Percentiles rank a stretch among this genome's conserved stretches.
Evolutionary conservation across 805 yeast genomes (phyloP).

Genomic region (Myxozyma mucilagina): DNA sequence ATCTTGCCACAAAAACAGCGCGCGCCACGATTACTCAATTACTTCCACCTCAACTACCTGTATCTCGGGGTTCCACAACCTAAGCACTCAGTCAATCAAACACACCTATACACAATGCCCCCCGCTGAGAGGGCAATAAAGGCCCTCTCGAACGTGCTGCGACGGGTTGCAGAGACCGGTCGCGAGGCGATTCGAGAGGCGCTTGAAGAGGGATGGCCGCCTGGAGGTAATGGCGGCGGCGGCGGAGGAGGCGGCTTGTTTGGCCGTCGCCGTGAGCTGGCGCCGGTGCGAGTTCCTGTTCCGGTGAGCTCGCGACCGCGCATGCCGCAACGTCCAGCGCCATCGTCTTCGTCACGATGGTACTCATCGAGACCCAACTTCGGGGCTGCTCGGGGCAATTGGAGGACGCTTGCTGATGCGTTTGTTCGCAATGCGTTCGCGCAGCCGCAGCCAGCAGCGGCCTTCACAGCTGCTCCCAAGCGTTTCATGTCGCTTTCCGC

Average conservation of each 20-base stretch:
- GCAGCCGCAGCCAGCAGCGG: background rate
- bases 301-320: slow-evolving; percentile 8
- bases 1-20: slow-evolving; percentile 4
- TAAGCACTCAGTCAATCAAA: background rate
- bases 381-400: background rate
- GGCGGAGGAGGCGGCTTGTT: slow-evolving; percentile 16
- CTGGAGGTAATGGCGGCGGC: slow-evolving; percentile 5
- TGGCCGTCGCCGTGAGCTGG: slow-evolving; percentile 21
- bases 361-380: background rate
- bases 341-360: background rate
- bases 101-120: slow-evolving; percentile 3
- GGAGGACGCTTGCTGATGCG: background rate
- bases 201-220: slow-evolving; percentile 23
- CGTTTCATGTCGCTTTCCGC: slow-evolving; percentile 5
- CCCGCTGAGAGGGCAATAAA: slow-evolving; percentile 15
- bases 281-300: slow-evolving; percentile 26
- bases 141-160: slow-evolving; percentile 21
- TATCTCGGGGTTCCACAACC: background rate
- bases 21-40: slow-evolving; percentile 3
- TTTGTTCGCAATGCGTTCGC: background rate
- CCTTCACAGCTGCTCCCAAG: background rate
- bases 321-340: background rate
- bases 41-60: background rate
- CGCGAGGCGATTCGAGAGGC: slow-evolving; percentile 26
- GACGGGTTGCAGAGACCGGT: slow-evolving; percentile 21